A percentile compares a stretch with the other conserved stretches of the same genome.
Evolutionary conservation across 805 yeast species (phyloP).

Genomic region (Candida multigemmis): DNA sequence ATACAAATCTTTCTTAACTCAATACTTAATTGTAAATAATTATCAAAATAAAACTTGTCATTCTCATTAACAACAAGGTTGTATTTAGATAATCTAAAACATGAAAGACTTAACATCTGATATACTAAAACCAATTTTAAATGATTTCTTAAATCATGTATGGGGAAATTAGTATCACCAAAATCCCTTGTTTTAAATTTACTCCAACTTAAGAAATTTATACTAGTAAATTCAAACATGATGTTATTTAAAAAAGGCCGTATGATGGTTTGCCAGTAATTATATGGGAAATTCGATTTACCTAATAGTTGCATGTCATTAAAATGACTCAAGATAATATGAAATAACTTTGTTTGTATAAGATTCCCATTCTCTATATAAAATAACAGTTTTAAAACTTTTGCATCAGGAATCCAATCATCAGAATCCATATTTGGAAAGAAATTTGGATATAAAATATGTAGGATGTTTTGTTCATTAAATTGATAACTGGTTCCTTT

Average conservation of each 20-base stretch:
- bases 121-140: conserved; percentile 15
- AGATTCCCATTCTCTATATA: conserved; percentile 2
- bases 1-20: conserved; percentile 26
- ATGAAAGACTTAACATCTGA: conserved; percentile 14
- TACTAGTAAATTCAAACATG: conserved; percentile 19
- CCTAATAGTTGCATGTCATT: conserved; percentile 12
- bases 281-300: conserved; percentile 11
- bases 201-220: conserved; percentile 6
- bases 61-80: conserved; percentile 6
- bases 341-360: conserved; percentile 6
- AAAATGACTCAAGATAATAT: conserved; percentile 9
- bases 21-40: conserved; percentile 17
- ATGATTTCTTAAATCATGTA: conserved; percentile 6
- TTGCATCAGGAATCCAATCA: conserved; percentile 24
- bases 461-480: conserved; percentile 33
- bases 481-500: conserved; percentile 28
- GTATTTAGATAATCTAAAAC: conserved; percentile 6
- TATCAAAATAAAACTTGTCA: conserved; percentile 10
- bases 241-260: conserved; percentile 20
- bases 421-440: conserved; percentile 33
- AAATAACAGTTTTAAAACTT: conserved; percentile 9
- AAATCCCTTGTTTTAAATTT: conserved; percentile 1
- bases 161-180: no score
- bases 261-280: conserved; percentile 19
- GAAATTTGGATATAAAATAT: conserved; percentile 34